Percentiles rank a stretch among this genome's conserved stretches.
Conservation (phyloP, 2,329 filamentous ascomycete species). For the Aspergillus cejpii region DNA sequence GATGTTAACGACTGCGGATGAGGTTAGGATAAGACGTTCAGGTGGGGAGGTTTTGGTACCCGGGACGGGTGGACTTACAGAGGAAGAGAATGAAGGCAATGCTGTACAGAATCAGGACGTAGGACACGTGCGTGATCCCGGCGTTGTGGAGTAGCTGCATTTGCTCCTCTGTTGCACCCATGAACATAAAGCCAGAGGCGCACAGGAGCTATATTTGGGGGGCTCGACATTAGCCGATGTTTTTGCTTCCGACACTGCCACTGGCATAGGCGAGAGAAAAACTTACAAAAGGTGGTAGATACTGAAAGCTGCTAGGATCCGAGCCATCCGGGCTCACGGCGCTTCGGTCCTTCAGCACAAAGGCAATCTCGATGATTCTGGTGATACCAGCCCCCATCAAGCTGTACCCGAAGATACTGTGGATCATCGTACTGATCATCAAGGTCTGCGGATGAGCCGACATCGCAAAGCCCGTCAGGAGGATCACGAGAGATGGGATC, state of each 20-base stretch:
- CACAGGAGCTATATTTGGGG: constrained; percentile 82
- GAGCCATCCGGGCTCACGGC: constrained; percentile 60
- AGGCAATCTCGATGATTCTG: constrained; percentile 84
- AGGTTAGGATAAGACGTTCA: constrained; percentile 6
- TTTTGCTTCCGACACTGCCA: no score
- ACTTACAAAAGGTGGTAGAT: constrained; percentile 64
- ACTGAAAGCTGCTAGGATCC: constrained; percentile 66
- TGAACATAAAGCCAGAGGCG: constrained; percentile 90
- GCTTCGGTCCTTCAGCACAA: constrained; percentile 69
- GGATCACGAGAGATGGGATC: constrained; percentile 81
- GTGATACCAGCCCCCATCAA: constrained; percentile 82
- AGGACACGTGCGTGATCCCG: constrained; percentile 79
- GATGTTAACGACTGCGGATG: constrained; percentile 62
- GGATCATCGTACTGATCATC: constrained; percentile 77
- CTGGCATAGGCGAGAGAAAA: constrained; percentile 4
- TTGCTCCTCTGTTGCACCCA: constrained; percentile 95
- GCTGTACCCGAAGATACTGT: constrained; percentile 86
- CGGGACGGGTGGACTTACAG: constrained; percentile 49
- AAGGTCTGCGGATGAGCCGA: constrained; percentile 80
- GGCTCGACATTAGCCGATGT: constrained; percentile 20
- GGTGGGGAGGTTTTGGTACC: constrained; percentile 5
- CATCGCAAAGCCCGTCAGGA: constrained; percentile 95
- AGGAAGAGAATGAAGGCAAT: constrained; percentile 86
- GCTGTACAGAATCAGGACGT: constrained; percentile 85
- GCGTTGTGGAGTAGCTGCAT: constrained; percentile 70